A percentile compares a stretch with the other conserved stretches of the same genome.
Evolutionary conservation across 164 flowering plant species (phyloP).

Genomic region (Vitis vinifera): DNA sequence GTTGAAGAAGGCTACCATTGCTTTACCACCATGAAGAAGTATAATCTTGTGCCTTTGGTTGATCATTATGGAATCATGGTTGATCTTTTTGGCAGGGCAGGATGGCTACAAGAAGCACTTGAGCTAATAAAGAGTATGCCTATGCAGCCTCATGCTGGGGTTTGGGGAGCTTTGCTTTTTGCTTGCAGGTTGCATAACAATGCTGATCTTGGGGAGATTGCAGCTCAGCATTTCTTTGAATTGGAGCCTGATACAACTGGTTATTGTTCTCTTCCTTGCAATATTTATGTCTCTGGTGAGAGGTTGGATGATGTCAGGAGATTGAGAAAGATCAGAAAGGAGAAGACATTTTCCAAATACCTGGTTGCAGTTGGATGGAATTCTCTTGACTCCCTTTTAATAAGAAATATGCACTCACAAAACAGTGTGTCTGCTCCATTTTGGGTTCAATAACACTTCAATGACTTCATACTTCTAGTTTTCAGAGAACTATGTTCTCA

Average conservation of each 20-base stretch:
- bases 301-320: slow-evolving; percentile 39
- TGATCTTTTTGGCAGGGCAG: slow-evolving; percentile 58
- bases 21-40: slow-evolving; percentile 43
- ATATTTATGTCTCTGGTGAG: slow-evolving; percentile 35
- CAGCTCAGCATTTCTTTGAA: slow-evolving; percentile 35
- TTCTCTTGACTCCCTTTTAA: slow-evolving; percentile 4
- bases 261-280: slow-evolving; percentile 30
- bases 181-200: slow-evolving; percentile 50
- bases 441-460: neutral
- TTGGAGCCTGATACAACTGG: slow-evolving; percentile 38
- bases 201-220: slow-evolving; percentile 49
- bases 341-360: slow-evolving; percentile 24
- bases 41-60: slow-evolving; percentile 44
- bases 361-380: slow-evolving; percentile 43
- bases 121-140: slow-evolving; percentile 38
- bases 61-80: slow-evolving; percentile 68
- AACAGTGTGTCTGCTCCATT: too few relatives aligned
- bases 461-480: too few relatives aligned
- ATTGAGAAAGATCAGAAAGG: slow-evolving; percentile 18
- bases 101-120: slow-evolving; percentile 42
- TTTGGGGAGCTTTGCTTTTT: slow-evolving; percentile 52
- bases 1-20: slow-evolving; percentile 40
- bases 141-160: slow-evolving; percentile 39
- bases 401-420: neutral
- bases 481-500: too few relatives aligned